Evolutionary conservation across 2,329 filamentous ascomycete genomes (phyloP).

Genomic region (Sporothrix pallida): DNA sequence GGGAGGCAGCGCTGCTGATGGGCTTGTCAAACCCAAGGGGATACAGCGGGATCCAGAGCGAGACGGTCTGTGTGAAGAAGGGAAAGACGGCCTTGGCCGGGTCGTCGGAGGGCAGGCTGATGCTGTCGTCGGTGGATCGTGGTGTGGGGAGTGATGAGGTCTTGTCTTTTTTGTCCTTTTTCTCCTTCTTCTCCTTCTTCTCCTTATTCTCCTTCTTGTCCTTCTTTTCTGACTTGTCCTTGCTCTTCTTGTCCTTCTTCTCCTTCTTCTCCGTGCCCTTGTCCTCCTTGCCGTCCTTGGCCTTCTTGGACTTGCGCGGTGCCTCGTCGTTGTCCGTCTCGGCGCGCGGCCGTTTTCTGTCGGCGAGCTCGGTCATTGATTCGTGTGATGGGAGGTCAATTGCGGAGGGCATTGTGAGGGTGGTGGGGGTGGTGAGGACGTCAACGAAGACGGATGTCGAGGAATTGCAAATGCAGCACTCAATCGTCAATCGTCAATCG

Average conservation of each 20-base stretch:
- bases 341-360: conserved; percentile 30
- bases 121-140: background rate
- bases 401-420: conserved; percentile 33
- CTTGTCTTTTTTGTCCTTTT: background rate
- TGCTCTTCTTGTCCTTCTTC: conserved; percentile 26
- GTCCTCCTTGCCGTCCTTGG: conserved; percentile 30
- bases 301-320: conserved; percentile 35
- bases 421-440: too few species aligned
- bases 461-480: background rate
- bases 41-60: conserved; percentile 78
- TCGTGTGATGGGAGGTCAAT: conserved; percentile 4
- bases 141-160: background rate
- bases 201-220: conserved; percentile 26
- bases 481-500: background rate
- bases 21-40: conserved; percentile 73
- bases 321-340: conserved; percentile 31
- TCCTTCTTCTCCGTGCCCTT: conserved; percentile 22
- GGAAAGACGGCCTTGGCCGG: conserved; percentile 56
- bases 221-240: conserved; percentile 28
- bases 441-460: background rate
- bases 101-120: background rate
- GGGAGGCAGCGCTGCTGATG: conserved; percentile 71
- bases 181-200: background rate
- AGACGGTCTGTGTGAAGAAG: conserved; percentile 79
- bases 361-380: conserved; percentile 28